Evolutionary conservation across 139 green algal genomes (phyloP).

Genomic region (Micractinium sp.): DNA sequence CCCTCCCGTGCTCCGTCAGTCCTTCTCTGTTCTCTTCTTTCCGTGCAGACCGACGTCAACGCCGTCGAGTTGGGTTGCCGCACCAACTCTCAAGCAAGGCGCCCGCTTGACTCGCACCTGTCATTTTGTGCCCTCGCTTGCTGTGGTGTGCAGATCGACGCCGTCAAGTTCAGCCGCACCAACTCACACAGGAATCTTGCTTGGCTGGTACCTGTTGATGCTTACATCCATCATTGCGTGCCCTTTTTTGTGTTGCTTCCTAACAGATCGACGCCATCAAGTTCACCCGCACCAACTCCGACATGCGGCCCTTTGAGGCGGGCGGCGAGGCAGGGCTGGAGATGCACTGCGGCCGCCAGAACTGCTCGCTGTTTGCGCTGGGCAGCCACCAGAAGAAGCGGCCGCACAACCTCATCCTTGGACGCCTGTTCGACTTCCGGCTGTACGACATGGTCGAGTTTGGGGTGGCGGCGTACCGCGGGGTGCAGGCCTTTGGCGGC

Average conservation of each 20-base stretch:
- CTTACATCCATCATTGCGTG: no score
- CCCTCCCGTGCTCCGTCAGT: background rate
- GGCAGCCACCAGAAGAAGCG: slow-evolving; percentile 95
- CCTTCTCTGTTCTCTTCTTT: no score
- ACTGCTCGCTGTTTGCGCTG: slow-evolving; percentile 85
- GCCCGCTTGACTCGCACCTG: background rate
- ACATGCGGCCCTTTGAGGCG: slow-evolving; percentile 88
- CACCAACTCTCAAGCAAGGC: background rate
- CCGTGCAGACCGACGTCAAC: no score
- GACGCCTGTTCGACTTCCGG: slow-evolving; percentile 89
- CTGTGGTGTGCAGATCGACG: background rate
- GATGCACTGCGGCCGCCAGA: slow-evolving; percentile 48
- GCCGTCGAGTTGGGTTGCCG: no score
- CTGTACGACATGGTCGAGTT: slow-evolving; percentile 92
- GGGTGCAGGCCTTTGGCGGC: slow-evolving; percentile 58
- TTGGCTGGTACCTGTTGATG: no score
- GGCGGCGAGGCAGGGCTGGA: slow-evolving; percentile 84
- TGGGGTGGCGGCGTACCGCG: slow-evolving; percentile 64
- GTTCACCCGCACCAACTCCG: slow-evolving; percentile 84
- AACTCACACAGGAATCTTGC: no score
- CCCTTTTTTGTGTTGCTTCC: background rate
- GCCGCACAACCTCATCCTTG: slow-evolving; percentile 94
- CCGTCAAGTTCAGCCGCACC: background rate
- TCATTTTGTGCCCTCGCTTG: background rate
- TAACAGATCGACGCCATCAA: slow-evolving; percentile 70